Conservation (phyloP, 2,329 filamentous ascomycete species). For the Monosporascus sp. region DNA sequence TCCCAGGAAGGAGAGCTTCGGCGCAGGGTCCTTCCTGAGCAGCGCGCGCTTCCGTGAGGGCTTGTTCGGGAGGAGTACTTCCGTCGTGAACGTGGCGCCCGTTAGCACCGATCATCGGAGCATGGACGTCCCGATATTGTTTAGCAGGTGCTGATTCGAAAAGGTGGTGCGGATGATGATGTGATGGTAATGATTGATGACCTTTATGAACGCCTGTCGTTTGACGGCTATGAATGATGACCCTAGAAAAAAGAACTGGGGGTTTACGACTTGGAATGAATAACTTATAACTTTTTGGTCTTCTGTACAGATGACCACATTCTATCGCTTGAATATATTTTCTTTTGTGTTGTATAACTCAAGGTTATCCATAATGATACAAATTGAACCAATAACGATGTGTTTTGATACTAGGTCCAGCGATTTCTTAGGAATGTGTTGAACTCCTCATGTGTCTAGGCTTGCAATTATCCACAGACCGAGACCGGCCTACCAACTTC, state of each 20-base stretch:
- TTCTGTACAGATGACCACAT: neutral
- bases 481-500: too few species aligned
- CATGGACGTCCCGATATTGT: conserved; percentile 57
- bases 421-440: too few species aligned
- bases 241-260: neutral
- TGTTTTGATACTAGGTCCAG: too few species aligned
- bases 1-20: conserved; percentile 22
- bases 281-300: neutral
- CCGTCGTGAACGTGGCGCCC: conserved; percentile 7
- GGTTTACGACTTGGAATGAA: neutral
- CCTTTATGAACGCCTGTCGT: neutral
- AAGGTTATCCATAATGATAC: neutral
- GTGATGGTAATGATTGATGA: conserved; percentile 12
- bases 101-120: conserved; percentile 30
- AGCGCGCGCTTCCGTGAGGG: conserved; percentile 35
- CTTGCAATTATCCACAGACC: too few species aligned
- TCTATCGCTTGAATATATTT: neutral
- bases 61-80: conserved; percentile 32
- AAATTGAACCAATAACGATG: too few species aligned
- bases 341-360: neutral
- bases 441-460: too few species aligned
- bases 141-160: conserved; percentile 37
- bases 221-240: neutral
- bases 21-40: conserved; percentile 28
- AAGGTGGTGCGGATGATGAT: neutral